These are phyloP conservation scores for Pulveroboletus sp. DNA, from an alignment of 768 basidiomycete genomes.

Conservation along the genomic window DNA sequence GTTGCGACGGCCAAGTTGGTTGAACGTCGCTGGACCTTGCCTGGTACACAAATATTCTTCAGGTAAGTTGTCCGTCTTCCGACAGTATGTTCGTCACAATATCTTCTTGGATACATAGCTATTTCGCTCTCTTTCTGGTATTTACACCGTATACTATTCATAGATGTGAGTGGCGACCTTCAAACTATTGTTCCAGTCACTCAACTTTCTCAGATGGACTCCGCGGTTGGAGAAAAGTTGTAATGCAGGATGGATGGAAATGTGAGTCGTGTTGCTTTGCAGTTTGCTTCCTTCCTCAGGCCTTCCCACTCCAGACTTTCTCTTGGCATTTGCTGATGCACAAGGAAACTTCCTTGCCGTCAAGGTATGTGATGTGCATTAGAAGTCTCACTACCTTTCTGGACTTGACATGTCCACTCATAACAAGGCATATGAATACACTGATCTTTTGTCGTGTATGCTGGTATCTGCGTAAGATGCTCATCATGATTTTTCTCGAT, in stretches of 20 bases:
- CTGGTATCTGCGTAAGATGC: conserved; percentile 73
- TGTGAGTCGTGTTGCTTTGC: conserved; percentile 42
- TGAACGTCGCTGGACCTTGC: conserved; percentile 60
- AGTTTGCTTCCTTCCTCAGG: neutral
- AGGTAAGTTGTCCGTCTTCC: conserved; percentile 44
- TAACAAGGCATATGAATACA: conserved; percentile 70
- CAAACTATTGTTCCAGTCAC: neutral
- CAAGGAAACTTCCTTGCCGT: conserved; percentile 85
- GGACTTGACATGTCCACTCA: neutral
- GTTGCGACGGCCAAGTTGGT: conserved; percentile 78
- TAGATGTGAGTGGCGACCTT: conserved; percentile 51
- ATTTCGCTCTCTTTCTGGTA: conserved; percentile 63
- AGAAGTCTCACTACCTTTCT: neutral
- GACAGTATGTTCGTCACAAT: neutral
- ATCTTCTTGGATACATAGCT: conserved; percentile 40
- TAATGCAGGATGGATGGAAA: conserved; percentile 82
- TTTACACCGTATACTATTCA: conserved; percentile 92
- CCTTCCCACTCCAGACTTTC: conserved; percentile 50
- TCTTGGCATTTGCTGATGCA: conserved; percentile 77
- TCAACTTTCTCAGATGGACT: conserved; percentile 56
- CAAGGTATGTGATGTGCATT: conserved; percentile 41
- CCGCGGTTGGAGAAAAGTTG: conserved; percentile 70
- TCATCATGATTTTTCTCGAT: neutral
- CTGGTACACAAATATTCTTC: conserved; percentile 79
- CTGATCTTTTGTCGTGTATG: conserved; percentile 85